A percentile compares a stretch with the other conserved stretches of the same genome.
Conservation (phyloP, 2,329 filamentous ascomycete species). For the Dothideomycetes sp. region DNA sequence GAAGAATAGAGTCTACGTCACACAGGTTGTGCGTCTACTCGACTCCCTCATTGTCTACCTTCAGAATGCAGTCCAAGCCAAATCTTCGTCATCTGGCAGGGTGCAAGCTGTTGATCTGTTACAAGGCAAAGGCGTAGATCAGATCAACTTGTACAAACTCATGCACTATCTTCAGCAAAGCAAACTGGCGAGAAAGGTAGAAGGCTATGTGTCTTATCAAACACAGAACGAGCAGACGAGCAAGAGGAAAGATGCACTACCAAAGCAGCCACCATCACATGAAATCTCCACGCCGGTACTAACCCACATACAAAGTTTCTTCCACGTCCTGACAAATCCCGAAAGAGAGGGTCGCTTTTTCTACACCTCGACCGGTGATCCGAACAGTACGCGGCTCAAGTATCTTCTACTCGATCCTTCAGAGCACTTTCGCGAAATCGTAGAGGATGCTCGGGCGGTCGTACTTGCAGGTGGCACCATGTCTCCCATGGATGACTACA, state of each 20-base stretch:
- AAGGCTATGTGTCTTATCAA: slow-evolving; percentile 63
- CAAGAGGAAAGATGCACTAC: slow-evolving; percentile 10
- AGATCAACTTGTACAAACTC: slow-evolving; percentile 87
- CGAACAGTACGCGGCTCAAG: slow-evolving; percentile 41
- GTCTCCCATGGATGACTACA: slow-evolving; percentile 92
- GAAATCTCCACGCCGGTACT: slow-evolving; percentile 40
- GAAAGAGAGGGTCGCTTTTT: slow-evolving; percentile 56
- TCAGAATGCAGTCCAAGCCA: slow-evolving; percentile 34
- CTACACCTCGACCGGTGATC: slow-evolving; percentile 31
- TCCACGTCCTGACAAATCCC: slow-evolving; percentile 76
- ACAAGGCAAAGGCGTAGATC: slow-evolving; percentile 76
- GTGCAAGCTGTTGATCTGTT: slow-evolving; percentile 64
- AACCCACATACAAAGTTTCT: slow-evolving; percentile 56
- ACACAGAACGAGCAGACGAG: slow-evolving; percentile 1
- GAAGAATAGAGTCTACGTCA: slow-evolving; percentile 82
- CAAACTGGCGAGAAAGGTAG: slow-evolving; percentile 87
- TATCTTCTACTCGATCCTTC: slow-evolving; percentile 89
- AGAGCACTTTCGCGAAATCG: slow-evolving; percentile 80
- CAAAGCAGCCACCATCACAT: slow-evolving; percentile 10
- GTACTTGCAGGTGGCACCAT: slow-evolving; percentile 92
- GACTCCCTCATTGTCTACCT: slow-evolving; percentile 67
- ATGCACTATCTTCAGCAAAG: slow-evolving; percentile 82
- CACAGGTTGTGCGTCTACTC: slow-evolving; percentile 73
- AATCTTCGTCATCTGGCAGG: slow-evolving; percentile 46
- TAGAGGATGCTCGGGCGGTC: slow-evolving; percentile 72